Evolutionary conservation across 129 eudicot species (phyloP).

Genomic region (Pittosporum tobira): DNA sequence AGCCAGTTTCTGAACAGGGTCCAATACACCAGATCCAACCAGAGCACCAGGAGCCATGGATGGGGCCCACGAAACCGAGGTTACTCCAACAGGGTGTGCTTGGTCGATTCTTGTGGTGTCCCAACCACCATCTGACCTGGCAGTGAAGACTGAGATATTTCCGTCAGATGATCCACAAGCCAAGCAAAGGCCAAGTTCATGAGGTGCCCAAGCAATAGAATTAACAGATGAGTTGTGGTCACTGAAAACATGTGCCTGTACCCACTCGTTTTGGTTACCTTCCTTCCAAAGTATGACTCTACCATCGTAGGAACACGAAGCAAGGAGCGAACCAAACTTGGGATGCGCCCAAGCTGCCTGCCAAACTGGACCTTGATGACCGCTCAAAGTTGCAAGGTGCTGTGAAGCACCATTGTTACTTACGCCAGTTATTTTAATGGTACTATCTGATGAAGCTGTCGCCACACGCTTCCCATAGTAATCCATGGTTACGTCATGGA

Average conservation of each 20-base stretch:
- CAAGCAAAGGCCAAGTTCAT: constrained; percentile 44
- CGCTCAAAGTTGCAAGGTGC: constrained; percentile 39
- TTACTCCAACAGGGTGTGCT: constrained; percentile 55
- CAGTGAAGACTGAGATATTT: constrained; percentile 34
- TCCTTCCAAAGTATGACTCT: constrained; percentile 47
- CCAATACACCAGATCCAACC: constrained; percentile 32
- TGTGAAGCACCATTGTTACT: constrained; percentile 39
- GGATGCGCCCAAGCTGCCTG: constrained; percentile 52
- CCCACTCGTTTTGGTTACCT: constrained; percentile 48
- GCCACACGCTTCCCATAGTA: constrained; percentile 52
- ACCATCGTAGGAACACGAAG: constrained; percentile 50
- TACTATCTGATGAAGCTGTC: constrained; percentile 43
- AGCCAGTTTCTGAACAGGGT: constrained; percentile 44
- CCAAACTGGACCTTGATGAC: constrained; percentile 51
- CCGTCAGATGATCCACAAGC: constrained; percentile 55
- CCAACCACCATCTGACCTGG: constrained; percentile 39
- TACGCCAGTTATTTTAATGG: constrained; percentile 39
- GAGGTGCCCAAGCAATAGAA: constrained; percentile 53
- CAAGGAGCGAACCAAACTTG: constrained; percentile 40
- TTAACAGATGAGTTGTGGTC: constrained; percentile 48
- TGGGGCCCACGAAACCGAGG: constrained; percentile 52
- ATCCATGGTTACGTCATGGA: constrained; percentile 48
- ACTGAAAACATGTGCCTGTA: constrained; percentile 31
- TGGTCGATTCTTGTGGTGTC: constrained; percentile 40
- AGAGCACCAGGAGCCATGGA: constrained; percentile 41